These are phyloP conservation scores for Beauveria pseudobassiana DNA, from an alignment of 2,329 filamentous ascomycete species.

Conservation along the genomic window DNA sequence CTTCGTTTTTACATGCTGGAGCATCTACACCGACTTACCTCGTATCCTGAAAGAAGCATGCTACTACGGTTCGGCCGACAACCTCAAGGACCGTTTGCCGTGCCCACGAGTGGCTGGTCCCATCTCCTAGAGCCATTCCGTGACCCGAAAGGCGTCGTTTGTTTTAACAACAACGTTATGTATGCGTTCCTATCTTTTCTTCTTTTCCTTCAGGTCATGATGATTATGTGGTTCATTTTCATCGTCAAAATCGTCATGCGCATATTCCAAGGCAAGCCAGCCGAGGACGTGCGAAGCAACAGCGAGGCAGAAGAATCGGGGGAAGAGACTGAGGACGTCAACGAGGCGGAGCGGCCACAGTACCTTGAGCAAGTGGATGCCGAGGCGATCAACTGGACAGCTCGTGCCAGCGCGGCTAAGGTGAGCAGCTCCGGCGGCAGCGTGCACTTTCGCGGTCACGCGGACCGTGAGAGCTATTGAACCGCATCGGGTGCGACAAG, in stretches of 20 bases:
- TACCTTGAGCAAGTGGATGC: conserved; percentile 64
- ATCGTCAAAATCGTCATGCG: conserved; percentile 75
- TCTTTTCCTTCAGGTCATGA: conserved; percentile 69
- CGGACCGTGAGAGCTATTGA: too few species aligned
- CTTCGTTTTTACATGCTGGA: conserved; percentile 75
- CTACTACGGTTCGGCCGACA: conserved; percentile 52
- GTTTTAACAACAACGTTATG: conserved; percentile 68
- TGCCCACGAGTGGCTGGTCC: conserved; percentile 38
- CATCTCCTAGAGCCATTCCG: conserved; percentile 70
- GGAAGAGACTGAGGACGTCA: conserved; percentile 32
- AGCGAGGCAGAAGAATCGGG: conserved; percentile 66
- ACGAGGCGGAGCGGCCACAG: conserved; percentile 32
- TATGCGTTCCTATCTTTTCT: conserved; percentile 72
- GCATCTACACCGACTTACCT: conserved; percentile 63
- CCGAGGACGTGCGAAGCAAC: conserved; percentile 83
- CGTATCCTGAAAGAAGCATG: conserved; percentile 59
- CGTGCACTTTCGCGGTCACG: conserved; percentile 54
- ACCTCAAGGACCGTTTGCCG: conserved; percentile 46
- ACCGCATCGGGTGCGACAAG: too few species aligned
- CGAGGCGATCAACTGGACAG: conserved; percentile 59
- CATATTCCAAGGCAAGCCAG: conserved; percentile 66
- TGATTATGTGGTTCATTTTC: conserved; percentile 81
- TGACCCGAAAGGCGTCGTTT: conserved; percentile 66
- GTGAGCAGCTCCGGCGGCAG: conserved; percentile 52
- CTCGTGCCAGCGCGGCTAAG: conserved; percentile 49